A percentile compares a stretch with the other conserved stretches of the same genome.
Evolutionary conservation across 345 rosid species (phyloP).

Genomic region (Kernera saxatilis): DNA sequence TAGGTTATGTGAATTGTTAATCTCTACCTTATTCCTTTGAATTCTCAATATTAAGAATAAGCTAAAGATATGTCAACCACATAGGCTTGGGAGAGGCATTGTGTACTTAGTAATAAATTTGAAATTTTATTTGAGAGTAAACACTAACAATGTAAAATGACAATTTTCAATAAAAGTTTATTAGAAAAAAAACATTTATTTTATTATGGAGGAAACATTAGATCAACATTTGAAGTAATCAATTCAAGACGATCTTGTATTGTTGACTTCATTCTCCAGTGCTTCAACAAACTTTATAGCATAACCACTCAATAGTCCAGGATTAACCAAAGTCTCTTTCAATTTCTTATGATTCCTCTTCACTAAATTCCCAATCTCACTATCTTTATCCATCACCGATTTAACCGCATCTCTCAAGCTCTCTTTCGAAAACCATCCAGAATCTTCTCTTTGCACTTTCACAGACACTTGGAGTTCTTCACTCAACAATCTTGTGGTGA

Average conservation of each 20-base stretch:
- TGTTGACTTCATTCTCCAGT: not conserved
- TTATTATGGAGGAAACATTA: too few relatives aligned
- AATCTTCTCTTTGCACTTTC: constrained; percentile 28
- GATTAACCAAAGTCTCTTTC: constrained; percentile 14
- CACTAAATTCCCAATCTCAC: constrained; percentile 6
- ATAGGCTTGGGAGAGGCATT: too few relatives aligned
- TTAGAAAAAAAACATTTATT: too few relatives aligned
- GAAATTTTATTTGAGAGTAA: too few relatives aligned
- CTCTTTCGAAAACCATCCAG: constrained; percentile 28
- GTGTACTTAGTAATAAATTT: too few relatives aligned
- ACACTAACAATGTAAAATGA: too few relatives aligned
- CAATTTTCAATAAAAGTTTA: too few relatives aligned
- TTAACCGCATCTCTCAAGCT: constrained; percentile 18
- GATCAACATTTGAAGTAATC: not conserved
- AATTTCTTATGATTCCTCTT: constrained; percentile 18
- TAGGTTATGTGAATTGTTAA: too few relatives aligned
- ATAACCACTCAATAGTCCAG: not conserved
- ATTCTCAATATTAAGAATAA: too few relatives aligned
- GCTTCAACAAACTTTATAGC: not conserved
- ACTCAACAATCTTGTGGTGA: constrained; percentile 31
- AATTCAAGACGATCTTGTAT: not conserved
- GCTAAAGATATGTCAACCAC: too few relatives aligned
- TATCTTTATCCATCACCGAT: constrained; percentile 25
- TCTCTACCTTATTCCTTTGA: too few relatives aligned
- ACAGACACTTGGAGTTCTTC: constrained; percentile 36